A percentile compares a stretch with the other conserved stretches of the same genome.
phyloP scores from a whole-genome alignment of 176 grass and related monocot genomes.

The Urochloa ruziziensis region DNA sequence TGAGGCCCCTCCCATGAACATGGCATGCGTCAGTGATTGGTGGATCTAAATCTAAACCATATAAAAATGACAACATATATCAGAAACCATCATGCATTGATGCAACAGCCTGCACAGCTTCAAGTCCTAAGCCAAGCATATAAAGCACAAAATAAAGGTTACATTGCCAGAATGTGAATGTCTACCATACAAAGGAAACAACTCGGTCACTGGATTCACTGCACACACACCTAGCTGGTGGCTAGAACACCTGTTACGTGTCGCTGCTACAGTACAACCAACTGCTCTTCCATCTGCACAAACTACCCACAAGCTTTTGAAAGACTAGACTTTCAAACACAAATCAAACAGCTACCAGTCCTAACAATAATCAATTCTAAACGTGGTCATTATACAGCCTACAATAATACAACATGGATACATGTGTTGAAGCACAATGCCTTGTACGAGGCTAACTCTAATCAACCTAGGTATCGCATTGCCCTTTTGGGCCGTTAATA shows the following conservation, averaged over 20 bases:
- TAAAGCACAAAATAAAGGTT: conserved; percentile 10
- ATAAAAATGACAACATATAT: not conserved
- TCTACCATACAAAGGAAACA: not conserved
- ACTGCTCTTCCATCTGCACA: conserved; percentile 19
- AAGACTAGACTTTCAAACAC: not conserved
- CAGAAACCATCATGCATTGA: not conserved
- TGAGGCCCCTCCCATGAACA: not conserved
- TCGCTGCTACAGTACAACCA: conserved; percentile 22
- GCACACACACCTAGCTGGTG: not conserved
- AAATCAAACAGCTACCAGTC: not conserved
- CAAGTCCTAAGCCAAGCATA: not conserved
- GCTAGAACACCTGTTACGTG: not conserved
- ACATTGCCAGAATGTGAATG: not conserved
- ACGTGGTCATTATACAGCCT: conserved; percentile 17
- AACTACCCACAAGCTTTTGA: not conserved
- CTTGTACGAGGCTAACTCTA: conserved; percentile 24
- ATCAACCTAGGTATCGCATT: conserved; percentile 37
- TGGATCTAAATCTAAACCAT: not conserved
- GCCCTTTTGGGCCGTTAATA: conserved; percentile 43
- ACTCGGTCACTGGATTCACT: not conserved
- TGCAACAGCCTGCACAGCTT: not conserved
- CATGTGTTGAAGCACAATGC: not conserved
- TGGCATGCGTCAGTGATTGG: not conserved
- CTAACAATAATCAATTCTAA: conserved; percentile 40
- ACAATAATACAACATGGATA: conserved; percentile 39